Evolutionary conservation across 1,284 basidiomycete genomes (phyloP), one percentile per base, ranked within the genome.

Genomic region (Moniliella sp.): DNA sequence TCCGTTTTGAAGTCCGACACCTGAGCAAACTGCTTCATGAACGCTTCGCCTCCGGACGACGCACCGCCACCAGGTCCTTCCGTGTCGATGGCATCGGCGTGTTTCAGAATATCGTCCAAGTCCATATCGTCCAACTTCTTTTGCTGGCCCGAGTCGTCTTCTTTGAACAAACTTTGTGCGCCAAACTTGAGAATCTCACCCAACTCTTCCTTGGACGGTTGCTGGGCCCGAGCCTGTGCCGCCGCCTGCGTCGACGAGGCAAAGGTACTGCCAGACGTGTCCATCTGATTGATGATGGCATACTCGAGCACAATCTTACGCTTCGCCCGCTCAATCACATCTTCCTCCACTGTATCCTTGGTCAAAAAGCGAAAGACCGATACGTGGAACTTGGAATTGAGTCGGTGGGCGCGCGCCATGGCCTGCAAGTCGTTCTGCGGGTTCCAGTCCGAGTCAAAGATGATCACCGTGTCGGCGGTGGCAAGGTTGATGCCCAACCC

Each of bases 271-370:
- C 93, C 91, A 21, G 84, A 86, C 17, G 91, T 99, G 65, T 99
- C 91, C 76, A 97, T 93, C 65, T 97, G 88, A 64, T 93, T 88
- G 68, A 99, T 94, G 66, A 99, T 94, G 32, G 88, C 91, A 67
- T 97, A 94, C 63, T 99, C 91, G 46, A 99, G 68, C 34, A 97
- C 83, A 88, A 97, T 97, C 68, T 97, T 97, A 66, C 86, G 79
- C 71, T 91, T 88, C 12, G 91, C 91, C 27, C 86, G 73, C 65
- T 99, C 88, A 25, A 99, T 70, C 15, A 97, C 80, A 54, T 97
- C 88, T 64, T 97, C 91, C 63, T 97, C 91, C 69, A 97, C 86
- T 10, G 88, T 97, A 57, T 93, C 88, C 65, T 97, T 94, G 56
- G 83, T 88, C 53, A 99, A 82, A 57, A 97, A 64, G 26, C 88